Conservation (phyloP, 2,329 filamentous ascomycete species). For the Mollisia scopiformis region DNA sequence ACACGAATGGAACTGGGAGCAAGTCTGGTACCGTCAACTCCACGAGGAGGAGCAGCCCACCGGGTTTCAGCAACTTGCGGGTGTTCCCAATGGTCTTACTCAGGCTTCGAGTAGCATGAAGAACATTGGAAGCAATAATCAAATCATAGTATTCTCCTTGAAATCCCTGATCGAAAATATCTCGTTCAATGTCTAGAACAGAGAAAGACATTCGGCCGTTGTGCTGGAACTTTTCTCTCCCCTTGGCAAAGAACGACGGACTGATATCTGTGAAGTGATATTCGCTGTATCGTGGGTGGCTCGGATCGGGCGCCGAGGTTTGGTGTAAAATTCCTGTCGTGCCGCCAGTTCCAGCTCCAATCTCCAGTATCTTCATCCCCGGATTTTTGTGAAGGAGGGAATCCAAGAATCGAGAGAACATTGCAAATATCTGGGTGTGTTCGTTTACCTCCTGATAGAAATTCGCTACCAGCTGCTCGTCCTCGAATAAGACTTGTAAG, state of each 20-base stretch:
- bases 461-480: neutral
- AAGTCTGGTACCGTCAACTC: neutral
- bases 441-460: neutral
- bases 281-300: slow-evolving; percentile 30
- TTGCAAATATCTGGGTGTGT: neutral
- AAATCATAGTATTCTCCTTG: slow-evolving; percentile 15
- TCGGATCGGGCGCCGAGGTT: slow-evolving; percentile 30
- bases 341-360: slow-evolving; percentile 48
- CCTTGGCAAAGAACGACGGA: slow-evolving; percentile 43
- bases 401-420: neutral
- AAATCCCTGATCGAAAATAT: slow-evolving; percentile 24
- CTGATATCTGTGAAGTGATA: slow-evolving; percentile 52
- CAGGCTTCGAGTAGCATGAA: slow-evolving; percentile 25
- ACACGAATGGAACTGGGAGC: too few relatives aligned
- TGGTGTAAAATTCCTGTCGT: slow-evolving; percentile 39
- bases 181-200: slow-evolving; percentile 28
- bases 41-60: neutral
- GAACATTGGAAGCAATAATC: slow-evolving; percentile 23
- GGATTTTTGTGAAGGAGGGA: neutral
- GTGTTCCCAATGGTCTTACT: neutral
- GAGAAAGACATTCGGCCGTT: slow-evolving; percentile 30
- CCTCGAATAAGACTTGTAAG: too few relatives aligned
- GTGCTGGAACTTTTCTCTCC: slow-evolving; percentile 29
- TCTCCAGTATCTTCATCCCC: slow-evolving; percentile 32
- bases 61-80: neutral